phyloP scores from a whole-genome alignment of 495 filamentous ascomycete species.

The Amphirosellinia nigrospora region DNA sequence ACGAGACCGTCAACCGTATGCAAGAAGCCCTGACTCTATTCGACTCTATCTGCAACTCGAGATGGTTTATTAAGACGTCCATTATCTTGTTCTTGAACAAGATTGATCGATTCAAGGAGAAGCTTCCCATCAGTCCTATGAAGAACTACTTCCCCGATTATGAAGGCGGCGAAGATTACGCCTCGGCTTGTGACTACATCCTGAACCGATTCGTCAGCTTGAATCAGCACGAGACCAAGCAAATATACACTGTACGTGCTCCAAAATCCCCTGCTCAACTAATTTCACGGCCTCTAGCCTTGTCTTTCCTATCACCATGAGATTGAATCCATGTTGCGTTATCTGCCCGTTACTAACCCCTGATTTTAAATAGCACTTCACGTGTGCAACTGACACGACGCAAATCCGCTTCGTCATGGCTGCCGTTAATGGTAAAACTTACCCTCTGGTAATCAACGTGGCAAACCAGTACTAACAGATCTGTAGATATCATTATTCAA shows the following conservation, averaged over 20 bases:
- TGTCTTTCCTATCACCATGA: neutral
- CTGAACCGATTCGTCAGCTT: constrained; percentile 95
- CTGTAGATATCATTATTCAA: constrained; percentile 97
- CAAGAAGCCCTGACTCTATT: constrained; percentile 97
- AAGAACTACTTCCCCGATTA: constrained; percentile 99
- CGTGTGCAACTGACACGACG: constrained; percentile 95
- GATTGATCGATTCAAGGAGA: constrained; percentile 99
- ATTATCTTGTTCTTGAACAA: constrained; percentile 99
- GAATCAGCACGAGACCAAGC: constrained; percentile 98
- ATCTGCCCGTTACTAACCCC: neutral
- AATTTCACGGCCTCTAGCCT: neutral
- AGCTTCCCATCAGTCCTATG: constrained; percentile 98
- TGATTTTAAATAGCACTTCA: constrained; percentile 60
- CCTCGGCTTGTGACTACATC: constrained; percentile 94
- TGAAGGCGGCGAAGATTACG: constrained; percentile 92
- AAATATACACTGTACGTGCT: constrained; percentile 79
- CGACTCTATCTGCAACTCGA: constrained; percentile 98
- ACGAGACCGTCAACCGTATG: constrained; percentile 97
- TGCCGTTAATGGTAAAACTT: constrained; percentile 88
- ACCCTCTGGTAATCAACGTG: neutral
- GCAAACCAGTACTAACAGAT: neutral
- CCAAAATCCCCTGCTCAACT: neutral
- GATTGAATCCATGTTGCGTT: neutral
- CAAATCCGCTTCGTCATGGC: constrained; percentile 99
- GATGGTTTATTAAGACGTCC: constrained; percentile 99